Evolutionary conservation across 805 yeast species (phyloP), one percentile per base, ranked within the genome.

Genomic region (Yarrowia bubula): DNA sequence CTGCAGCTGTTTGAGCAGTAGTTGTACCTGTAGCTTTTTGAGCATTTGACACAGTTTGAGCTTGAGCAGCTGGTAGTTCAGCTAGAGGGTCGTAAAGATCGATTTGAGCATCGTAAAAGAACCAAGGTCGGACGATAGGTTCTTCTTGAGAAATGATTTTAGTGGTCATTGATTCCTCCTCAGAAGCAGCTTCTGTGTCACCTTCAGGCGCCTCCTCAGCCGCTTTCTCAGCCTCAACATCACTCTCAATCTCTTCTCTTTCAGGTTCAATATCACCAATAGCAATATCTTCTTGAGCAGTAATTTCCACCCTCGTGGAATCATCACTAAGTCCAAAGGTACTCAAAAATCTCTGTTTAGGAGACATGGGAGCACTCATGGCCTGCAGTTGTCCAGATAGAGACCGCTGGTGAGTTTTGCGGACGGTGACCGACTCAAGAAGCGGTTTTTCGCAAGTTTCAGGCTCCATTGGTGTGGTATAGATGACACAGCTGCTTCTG

Each of bases 1-100:
- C 41, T 8, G 63, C 60, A 6, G 53, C 62, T 14, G 61, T 22
- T n/a, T 51, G 37, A 13, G 60, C 35, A 5, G 65, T 10, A 67
- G 64, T 31, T 55, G 69, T 8, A 64, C 65, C 60, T 13, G 57
- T 39, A 8, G 31, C 62, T 37, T 65, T 51, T n/a, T 66, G 64
- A 4, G 62, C 64, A 15, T 17, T 44, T 2, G 39, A 35, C n/a
- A 42, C 46, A 5, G 64, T 47, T 28, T 15, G 39, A 8, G 61
- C 22, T 15, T 46, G 57, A 1, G 71, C 66, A 0, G 71, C 64
- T 2, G 73, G 72, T 37, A 71, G 65, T 7, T 72, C 71, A 2
- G 73, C 71, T 10, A 65, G 51, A 2, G 72, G 72, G 53, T 71
- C 73, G 42, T 71, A 72, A 31, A 71, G 47, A 11, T 68, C 68